These are phyloP conservation scores for Entomophthora muscae DNA, from an alignment of 371 early-diverging fungal species.

Conservation along the genomic window DNA sequence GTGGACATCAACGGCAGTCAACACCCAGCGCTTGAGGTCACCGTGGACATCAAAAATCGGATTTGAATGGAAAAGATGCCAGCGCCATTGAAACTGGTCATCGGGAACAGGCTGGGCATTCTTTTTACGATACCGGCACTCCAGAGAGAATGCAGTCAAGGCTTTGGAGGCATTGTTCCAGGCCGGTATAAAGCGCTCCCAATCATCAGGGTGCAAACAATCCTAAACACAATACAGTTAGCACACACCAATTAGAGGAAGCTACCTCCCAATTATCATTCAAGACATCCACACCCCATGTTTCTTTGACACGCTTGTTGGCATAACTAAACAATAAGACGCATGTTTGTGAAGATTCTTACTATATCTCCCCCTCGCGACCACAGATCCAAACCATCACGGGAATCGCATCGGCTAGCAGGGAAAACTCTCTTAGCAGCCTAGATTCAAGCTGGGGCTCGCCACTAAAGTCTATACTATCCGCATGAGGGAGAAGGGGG, in stretches of 20 bases:
- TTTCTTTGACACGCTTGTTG: conserved; percentile 5
- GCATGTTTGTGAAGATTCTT: not conserved
- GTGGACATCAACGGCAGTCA: conserved; percentile 7
- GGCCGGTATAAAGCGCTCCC: not conserved
- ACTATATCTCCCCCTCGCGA: conserved; percentile 7
- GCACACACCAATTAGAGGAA: too few species aligned
- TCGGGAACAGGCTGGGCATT: not conserved
- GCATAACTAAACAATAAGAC: conserved; percentile 5
- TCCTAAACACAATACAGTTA: not conserved
- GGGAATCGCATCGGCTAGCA: conserved; percentile 5
- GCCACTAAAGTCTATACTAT: not conserved
- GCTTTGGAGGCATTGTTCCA: not conserved
- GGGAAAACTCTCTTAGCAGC: conserved; percentile 3
- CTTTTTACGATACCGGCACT: conserved; percentile 3
- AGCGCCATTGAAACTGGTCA: not conserved
- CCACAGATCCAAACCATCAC: conserved; percentile 8
- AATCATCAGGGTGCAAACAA: conserved; percentile 6
- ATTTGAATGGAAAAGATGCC: conserved; percentile 4
- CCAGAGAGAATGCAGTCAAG: not conserved
- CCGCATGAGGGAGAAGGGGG: not conserved
- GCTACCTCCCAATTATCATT: conserved; percentile 2
- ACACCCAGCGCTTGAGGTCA: conserved; percentile 4
- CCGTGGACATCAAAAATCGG: not conserved
- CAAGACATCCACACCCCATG: conserved; percentile 4
- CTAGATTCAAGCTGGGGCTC: not conserved